Conservation (phyloP, 192 early-diverging fungal species). For the Rhizophagus clarus region DNA sequence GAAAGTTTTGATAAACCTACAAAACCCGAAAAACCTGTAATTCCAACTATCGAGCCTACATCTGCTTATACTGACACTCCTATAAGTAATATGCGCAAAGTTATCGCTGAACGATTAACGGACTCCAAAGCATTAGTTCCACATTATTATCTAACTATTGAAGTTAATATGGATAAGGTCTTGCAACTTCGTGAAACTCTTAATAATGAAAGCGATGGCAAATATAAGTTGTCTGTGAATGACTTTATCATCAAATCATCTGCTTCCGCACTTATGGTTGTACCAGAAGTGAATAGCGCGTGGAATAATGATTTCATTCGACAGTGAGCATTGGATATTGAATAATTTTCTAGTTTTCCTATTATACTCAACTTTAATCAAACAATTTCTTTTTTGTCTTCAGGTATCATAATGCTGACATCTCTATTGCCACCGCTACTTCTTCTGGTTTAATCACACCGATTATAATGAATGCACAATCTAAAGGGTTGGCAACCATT, state of each 20-base stretch:
- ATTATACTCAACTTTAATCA: not conserved
- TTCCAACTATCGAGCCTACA: constrained; percentile 44
- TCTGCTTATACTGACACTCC: constrained; percentile 73
- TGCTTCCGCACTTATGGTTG: constrained; percentile 82
- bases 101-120: constrained; percentile 74
- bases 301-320: constrained; percentile 87
- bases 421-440: constrained; percentile 95
- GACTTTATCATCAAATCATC: constrained; percentile 98
- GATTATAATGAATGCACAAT: constrained; percentile 82
- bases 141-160: constrained; percentile 85
- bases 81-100: constrained; percentile 76
- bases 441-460: constrained; percentile 94
- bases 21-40: constrained; percentile 42
- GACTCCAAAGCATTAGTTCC: constrained; percentile 78
- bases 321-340: constrained; percentile 58
- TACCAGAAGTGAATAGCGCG: constrained; percentile 92
- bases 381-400: not conserved
- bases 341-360: constrained; percentile 5
- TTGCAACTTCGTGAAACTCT: constrained; percentile 85
- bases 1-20: constrained; percentile 58
- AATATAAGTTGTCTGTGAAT: constrained; percentile 97
- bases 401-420: constrained; percentile 87
- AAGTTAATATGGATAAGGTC: constrained; percentile 88
- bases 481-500: constrained; percentile 85
- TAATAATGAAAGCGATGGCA: constrained; percentile 80